Base-by-base conservation (phyloP, 441 rosid genomes). In the Omphalea diandra region DNA sequence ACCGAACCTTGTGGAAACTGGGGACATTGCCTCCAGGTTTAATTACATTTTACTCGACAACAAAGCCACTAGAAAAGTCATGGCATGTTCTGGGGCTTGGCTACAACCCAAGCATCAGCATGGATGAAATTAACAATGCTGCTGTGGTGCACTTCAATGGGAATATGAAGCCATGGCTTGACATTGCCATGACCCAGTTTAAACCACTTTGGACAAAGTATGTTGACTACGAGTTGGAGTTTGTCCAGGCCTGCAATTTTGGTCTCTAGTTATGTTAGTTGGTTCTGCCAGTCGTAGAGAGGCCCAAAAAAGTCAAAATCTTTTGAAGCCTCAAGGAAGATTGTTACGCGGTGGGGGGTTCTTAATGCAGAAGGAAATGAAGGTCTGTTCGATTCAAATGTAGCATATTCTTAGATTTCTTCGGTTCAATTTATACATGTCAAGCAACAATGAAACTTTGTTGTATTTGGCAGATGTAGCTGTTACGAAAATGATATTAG, bases 81-180 rank as follows among this genome's bases (percentile, higher is more conserved):
- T 94, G 98, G 98, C 98, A 94, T 79, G 98, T 91, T 41, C 84
- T 94, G 49, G 97, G 98, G 44, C 84, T 91, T 0, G 98, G 98
- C 27, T 94, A 91, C 64, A 94, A 91, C 67, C 98, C 98, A 12
- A 91, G 98, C 87, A 90, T 94, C 70, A 73, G 98, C 75, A 79
- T 86, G 94, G 97, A 90, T 4, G 98, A 94, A 90, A 94, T 91
- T 46, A 81, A 76, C 32, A 87, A 90, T 29, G 98, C 98, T 18
- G 96, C 97, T 0, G 97, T 91, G 32, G 98, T 94, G 68, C 98
- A 91, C 76, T 91, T 94, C 80, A 91, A 91, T 17, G 97, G 97
- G 67, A 94, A 91, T 74, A 90, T 90, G 97, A 91, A 94, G 90
- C 98, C 97, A 1, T 94, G 98, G 98, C 90, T 94, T 4, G 97